These are phyloP conservation scores for Colletotrichum liaoningense DNA, from an alignment of 2,329 filamentous ascomycete species.

Conservation along the genomic window DNA sequence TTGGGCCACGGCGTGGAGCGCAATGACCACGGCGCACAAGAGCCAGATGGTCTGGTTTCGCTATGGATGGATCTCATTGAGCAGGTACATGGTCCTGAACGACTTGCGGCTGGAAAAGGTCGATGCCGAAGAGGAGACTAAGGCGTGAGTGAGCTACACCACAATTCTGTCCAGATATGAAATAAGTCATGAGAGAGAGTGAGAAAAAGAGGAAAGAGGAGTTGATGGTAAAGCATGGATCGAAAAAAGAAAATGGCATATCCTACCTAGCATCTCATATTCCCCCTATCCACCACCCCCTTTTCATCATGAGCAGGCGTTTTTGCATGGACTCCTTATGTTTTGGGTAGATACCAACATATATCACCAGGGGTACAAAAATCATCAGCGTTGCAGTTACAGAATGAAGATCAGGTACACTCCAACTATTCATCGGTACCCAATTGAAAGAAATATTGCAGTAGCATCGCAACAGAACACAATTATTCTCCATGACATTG, in stretches of 20 bases:
- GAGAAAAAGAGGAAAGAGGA: background rate
- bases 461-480: background rate
- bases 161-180: too few species aligned
- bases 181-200: too few species aligned
- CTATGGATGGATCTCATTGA: slow-evolving; percentile 92
- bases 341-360: background rate
- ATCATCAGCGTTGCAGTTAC: slow-evolving; percentile 3
- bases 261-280: slow-evolving; percentile 7
- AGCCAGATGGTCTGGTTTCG: slow-evolving; percentile 99
- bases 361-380: background rate
- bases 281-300: background rate
- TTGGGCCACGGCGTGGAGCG: slow-evolving; percentile 74
- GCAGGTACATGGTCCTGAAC: slow-evolving; percentile 96
- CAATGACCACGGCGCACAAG: slow-evolving; percentile 90
- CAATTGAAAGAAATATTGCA: background rate
- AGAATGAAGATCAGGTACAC: background rate
- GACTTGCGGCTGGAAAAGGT: slow-evolving; percentile 73
- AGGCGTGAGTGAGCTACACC: background rate
- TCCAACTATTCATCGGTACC: background rate
- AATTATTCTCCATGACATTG: too few species aligned
- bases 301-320: slow-evolving; percentile 23
- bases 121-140: slow-evolving; percentile 6
- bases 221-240: background rate
- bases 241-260: background rate
- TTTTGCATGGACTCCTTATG: background rate